A percentile compares a stretch with the other conserved stretches of the same genome.
Evolutionary conservation across 306 rosid genomes (phyloP).

Genomic region (Pterocarpus santalinus): DNA sequence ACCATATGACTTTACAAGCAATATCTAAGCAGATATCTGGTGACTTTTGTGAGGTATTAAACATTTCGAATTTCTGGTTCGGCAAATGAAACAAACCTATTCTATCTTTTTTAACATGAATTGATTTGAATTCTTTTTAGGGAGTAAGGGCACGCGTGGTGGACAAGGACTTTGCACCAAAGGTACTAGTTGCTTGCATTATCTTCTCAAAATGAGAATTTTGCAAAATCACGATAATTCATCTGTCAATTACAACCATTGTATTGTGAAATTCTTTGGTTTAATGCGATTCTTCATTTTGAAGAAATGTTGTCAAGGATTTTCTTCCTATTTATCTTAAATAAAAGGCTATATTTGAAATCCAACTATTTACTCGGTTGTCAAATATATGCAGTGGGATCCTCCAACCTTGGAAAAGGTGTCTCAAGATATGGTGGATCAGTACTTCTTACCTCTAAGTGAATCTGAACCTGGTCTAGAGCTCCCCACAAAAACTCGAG

Average conservation of each 20-base stretch:
- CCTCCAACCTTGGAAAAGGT: constrained; percentile 91
- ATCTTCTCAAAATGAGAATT: constrained; percentile 16
- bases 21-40: constrained; percentile 65
- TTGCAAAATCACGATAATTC: constrained; percentile 3
- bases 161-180: constrained; percentile 82
- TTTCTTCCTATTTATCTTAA: not conserved
- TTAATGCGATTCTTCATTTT: not conserved
- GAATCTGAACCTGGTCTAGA: constrained; percentile 79
- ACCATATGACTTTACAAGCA: constrained; percentile 80
- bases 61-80: not conserved
- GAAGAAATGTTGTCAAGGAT: not conserved
- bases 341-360: not conserved
- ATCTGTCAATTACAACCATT: constrained; percentile 3
- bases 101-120: constrained; percentile 3
- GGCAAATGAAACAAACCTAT: not conserved
- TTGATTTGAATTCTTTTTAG: constrained; percentile 56
- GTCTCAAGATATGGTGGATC: constrained; percentile 82
- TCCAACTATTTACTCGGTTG: constrained; percentile 13
- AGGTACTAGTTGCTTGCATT: constrained; percentile 58
- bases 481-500: constrained; percentile 72
- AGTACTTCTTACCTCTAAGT: constrained; percentile 70
- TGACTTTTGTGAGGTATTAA: constrained; percentile 85
- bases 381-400: constrained; percentile 78
- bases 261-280: not conserved
- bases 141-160: constrained; percentile 89